Evolutionary conservation across 768 basidiomycete species (phyloP).

Genomic region (Tulasnella sp.): DNA sequence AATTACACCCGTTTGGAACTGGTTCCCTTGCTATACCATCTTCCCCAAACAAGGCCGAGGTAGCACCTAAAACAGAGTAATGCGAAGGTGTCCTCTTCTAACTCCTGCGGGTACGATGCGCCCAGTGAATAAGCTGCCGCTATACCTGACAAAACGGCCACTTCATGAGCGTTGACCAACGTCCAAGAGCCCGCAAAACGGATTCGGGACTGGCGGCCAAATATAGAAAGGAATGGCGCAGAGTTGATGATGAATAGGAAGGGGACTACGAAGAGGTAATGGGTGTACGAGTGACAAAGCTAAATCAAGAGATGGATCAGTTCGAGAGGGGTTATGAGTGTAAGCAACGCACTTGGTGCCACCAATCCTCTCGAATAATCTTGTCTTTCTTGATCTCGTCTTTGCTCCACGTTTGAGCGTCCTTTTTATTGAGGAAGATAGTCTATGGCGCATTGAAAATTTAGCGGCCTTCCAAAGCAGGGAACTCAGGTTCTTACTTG

Average conservation of each 20-base stretch:
- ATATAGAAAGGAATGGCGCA: background rate
- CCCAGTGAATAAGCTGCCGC: constrained; percentile 31
- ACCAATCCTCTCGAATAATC: constrained; percentile 18
- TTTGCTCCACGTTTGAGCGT: constrained; percentile 13
- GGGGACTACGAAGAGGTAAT: constrained; percentile 30
- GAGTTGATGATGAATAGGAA: background rate
- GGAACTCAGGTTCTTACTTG: constrained; percentile 8
- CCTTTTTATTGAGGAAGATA: constrained; percentile 18
- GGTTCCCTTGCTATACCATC: constrained; percentile 9
- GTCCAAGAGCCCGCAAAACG: constrained; percentile 31
- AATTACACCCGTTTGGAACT: constrained; percentile 1
- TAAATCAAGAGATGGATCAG: too few relatives aligned
- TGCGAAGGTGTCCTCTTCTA: constrained; percentile 21
- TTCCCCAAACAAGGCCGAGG: background rate
- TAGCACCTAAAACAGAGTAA: background rate
- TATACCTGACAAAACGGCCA: constrained; percentile 31
- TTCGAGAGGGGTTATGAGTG: background rate
- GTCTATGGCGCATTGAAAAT: background rate
- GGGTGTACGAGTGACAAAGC: constrained; percentile 17
- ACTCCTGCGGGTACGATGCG: constrained; percentile 29
- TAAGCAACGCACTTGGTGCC: constrained; percentile 13
- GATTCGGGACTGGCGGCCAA: constrained; percentile 14
- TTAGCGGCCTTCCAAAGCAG: background rate
- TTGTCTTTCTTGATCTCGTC: constrained; percentile 11
- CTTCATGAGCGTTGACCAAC: constrained; percentile 28